phyloP scores from a whole-genome alignment of 2,329 filamentous ascomycete genomes.

The Aspergillus puulaauensis region DNA sequence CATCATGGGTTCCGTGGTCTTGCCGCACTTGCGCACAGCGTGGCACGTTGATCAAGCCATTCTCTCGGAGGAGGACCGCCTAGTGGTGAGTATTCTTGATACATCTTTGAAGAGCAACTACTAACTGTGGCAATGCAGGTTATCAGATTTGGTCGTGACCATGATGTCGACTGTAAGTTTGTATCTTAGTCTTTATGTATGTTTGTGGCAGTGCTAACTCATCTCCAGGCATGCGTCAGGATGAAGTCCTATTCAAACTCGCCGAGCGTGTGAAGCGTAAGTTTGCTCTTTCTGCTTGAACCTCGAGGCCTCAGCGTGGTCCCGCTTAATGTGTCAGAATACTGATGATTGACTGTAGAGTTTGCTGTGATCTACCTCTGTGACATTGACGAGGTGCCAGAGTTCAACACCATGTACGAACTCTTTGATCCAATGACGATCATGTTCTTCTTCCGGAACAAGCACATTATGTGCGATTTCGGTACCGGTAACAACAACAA shows the following conservation, averaged over 20 bases:
- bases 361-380: constrained; percentile 76
- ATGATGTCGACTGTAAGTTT: constrained; percentile 66
- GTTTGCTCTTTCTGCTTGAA: constrained; percentile 5
- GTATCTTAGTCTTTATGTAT: background rate
- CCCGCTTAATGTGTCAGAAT: background rate
- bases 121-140: constrained; percentile 51
- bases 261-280: constrained; percentile 81
- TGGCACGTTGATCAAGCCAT: constrained; percentile 99
- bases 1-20: constrained; percentile 77
- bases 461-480: constrained; percentile 91
- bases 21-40: constrained; percentile 85
- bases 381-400: constrained; percentile 85
- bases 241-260: constrained; percentile 93
- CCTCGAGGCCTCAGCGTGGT: background rate
- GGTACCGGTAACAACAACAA: constrained; percentile 99
- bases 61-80: constrained; percentile 82
- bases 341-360: constrained; percentile 20
- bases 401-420: constrained; percentile 96
- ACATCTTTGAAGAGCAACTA: background rate
- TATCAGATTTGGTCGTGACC: constrained; percentile 89
- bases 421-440: constrained; percentile 86
- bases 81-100: constrained; percentile 41
- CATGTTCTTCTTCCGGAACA: constrained; percentile 70
- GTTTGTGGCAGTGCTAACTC: constrained; percentile 18
- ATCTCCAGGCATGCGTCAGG: constrained; percentile 66